Base-by-base conservation (phyloP, 192 early-diverging fungal genomes). In the Coemansia sp. region DNA sequence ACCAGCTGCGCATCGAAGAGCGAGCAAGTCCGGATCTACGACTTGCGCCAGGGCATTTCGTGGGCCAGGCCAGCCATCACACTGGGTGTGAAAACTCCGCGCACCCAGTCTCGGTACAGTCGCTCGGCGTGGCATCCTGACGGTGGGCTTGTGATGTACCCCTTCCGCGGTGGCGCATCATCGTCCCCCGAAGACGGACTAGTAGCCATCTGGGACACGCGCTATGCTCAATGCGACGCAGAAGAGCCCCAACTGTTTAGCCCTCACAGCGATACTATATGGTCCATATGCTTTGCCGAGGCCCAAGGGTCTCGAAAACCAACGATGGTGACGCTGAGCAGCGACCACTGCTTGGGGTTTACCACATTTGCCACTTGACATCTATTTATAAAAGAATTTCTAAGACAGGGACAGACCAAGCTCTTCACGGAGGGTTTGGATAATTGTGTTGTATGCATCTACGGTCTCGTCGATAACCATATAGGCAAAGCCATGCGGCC, bases 391-490 rank as follows among this genome's bases (percentile, higher is more conserved):
- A 10, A 52, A 52, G 3, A 11, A 22, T 22, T 7, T 52, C 49
- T 52, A 52, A 41, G 15, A 40, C 20, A 36, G 15, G 5, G 18
- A 11, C 5, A 43, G 34, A 7, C 52, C 50, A 31, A 57, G 53
- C 15, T 57, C 53, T 16, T 46, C 40, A 63, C 76, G 75, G 16
- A 75, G 65, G n/a, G 43, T 38, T 20, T 71, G 72, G 34, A 83
- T 74, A 53, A 83, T 78, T n/a, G 16, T 43, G 44, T 83, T 83
- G 50, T 83, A 83, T 6, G 71, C 69, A 1, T 68, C 66, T 8
- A 78, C 73, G 1, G 80, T 72, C 64, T 83, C 80, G 36, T 83
- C 80, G 40, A 83, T 74, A 10, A 83, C 80, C 80, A 83, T 83
- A 58, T 83, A 78, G 13, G 67, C 72, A 72, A 83, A 78, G 0